These are phyloP conservation scores for Eucalyptus marginata DNA, from an alignment of 345 rosid species.

Conservation along the genomic window DNA sequence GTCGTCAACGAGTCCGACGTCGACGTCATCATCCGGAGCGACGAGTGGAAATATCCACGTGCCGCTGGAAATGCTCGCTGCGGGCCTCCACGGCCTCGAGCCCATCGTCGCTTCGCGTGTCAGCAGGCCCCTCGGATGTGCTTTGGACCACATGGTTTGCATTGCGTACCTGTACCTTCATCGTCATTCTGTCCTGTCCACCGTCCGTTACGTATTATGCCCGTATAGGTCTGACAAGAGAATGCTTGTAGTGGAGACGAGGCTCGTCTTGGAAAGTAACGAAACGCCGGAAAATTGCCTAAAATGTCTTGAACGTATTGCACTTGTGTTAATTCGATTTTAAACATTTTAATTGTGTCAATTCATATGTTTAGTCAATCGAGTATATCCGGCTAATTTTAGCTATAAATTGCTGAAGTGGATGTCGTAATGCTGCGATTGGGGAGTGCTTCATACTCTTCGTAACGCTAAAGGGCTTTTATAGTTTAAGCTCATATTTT, in stretches of 20 bases:
- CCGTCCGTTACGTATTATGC: not conserved
- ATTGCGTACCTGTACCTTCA: not conserved
- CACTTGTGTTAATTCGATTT: too few species aligned
- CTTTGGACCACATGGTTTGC: not conserved
- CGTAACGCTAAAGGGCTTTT: rapidly evolving
- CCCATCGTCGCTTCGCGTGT: not conserved
- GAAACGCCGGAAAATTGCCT: not conserved
- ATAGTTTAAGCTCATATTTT: too few species aligned
- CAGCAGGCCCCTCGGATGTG: not conserved
- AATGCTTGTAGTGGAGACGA: not conserved
- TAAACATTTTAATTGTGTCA: not conserved
- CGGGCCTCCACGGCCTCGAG: not conserved
- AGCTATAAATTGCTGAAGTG: not conserved
- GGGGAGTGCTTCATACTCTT: too few species aligned
- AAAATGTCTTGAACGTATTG: rapidly evolving
- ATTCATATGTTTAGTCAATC: rapidly evolving
- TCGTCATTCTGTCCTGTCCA: not conserved
- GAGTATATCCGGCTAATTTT: rapidly evolving
- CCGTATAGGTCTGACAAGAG: not conserved
- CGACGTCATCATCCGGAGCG: not conserved
- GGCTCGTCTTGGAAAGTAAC: not conserved
- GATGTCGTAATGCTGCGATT: rapidly evolving
- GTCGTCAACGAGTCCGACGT: not conserved
- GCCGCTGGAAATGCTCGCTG: not conserved
- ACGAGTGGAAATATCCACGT: not conserved